Evolutionary conservation across 495 filamentous ascomycete species (phyloP), one percentile per base, ranked within the genome.

Genomic region (Penicillium pulvis): DNA sequence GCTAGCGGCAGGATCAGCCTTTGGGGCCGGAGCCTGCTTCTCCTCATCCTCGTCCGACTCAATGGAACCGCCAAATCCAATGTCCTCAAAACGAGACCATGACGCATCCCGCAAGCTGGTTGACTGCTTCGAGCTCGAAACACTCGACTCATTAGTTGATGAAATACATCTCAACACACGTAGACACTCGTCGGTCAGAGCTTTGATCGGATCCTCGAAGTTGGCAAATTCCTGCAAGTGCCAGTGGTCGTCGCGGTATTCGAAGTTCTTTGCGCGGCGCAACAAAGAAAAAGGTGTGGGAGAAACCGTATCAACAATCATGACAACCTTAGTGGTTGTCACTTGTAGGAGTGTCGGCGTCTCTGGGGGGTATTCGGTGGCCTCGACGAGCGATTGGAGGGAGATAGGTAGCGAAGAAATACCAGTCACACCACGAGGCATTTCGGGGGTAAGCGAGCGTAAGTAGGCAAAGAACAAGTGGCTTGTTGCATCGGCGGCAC

Each of bases 381-480:
- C 92, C 65, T 93, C 86, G 48, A 97, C 82, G 8, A 98, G 81
- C 46, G 91, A 87, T 72, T 96, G 92, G 44, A 98, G 79, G 39
- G 95, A 96, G 64, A 92, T 88, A 17, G 94, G 95, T 17, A 98
- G 77, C 45, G 87, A 80, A 2, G 91, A 89, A 51, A 98, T 95
- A 41, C 85, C 88, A 63, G 82, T 89, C 55, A 87, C 79, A 23
- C 86, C 84, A 56, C 82, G 81, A 39, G 83, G 71, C 33, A 86
- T 82, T 55, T 94, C 89, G 35, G 95, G 93, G 1, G 92, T 86
- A 39, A 96, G 77, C 1, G 91, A 97, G 44, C 94, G 88, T 36
- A 98, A 82, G 69, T 98, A 98, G 47, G 94, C 95, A 69, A 98
- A 98, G 79, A 98, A 98, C 17, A 98, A 72, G 75, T 98, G 94